A percentile compares a stretch with the other conserved stretches of the same genome.
phyloP scores from a whole-genome alignment of 176 grass and related monocot genomes.

The Oryza coarctata region DNA sequence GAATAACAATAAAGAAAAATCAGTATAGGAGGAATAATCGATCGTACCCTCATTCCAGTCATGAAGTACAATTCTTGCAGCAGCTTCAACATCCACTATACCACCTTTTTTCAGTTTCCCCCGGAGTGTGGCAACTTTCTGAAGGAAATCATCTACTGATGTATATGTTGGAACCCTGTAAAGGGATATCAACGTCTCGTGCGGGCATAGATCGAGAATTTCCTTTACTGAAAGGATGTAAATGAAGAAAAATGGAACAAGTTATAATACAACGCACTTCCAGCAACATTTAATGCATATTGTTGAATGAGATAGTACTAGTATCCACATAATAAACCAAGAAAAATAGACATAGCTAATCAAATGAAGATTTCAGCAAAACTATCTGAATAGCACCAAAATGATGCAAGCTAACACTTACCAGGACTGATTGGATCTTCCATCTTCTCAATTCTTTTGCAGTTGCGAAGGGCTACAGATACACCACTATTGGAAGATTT shows the following conservation, averaged over 20 bases:
- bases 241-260: slow-evolving; percentile 22
- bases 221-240: slow-evolving; percentile 74
- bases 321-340: slow-evolving; percentile 2
- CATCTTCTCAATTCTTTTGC: slow-evolving; percentile 96
- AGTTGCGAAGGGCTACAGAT: slow-evolving; percentile 82
- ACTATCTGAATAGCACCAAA: not conserved
- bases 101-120: slow-evolving; percentile 96
- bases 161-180: slow-evolving; percentile 80
- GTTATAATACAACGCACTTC: not conserved
- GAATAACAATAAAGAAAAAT: not conserved
- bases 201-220: slow-evolving; percentile 73
- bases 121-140: slow-evolving; percentile 69
- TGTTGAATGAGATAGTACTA: not conserved
- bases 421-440: slow-evolving; percentile 84
- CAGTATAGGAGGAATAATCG: not conserved
- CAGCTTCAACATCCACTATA: slow-evolving; percentile 83
- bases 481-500: slow-evolving; percentile 62
- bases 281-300: not conserved
- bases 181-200: slow-evolving; percentile 71
- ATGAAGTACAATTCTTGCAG: slow-evolving; percentile 91
- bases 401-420: slow-evolving; percentile 26
- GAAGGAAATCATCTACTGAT: slow-evolving; percentile 92
- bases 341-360: not conserved
- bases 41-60: slow-evolving; percentile 91
- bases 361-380: not conserved